Evolutionary conservation across 2,329 filamentous ascomycete genomes (phyloP).

Genomic region (Cladorrhinum sp.): DNA sequence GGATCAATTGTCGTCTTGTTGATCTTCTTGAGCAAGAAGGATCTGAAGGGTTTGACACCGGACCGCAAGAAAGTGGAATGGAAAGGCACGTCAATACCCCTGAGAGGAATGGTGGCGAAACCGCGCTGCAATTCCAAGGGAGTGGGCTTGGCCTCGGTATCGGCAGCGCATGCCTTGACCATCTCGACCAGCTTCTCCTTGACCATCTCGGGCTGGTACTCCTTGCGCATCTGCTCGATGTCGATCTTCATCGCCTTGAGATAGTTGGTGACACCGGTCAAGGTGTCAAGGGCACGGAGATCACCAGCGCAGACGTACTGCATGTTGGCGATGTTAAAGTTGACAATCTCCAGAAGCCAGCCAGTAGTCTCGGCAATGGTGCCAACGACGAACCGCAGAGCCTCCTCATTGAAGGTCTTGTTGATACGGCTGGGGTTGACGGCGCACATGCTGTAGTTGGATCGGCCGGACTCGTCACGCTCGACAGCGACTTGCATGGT

Average conservation of each 20-base stretch:
- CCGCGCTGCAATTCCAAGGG: constrained; percentile 90
- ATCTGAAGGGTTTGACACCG: constrained; percentile 98
- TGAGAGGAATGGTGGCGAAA: constrained; percentile 93
- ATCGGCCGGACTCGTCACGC: constrained; percentile 86
- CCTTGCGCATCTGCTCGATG: constrained; percentile 87
- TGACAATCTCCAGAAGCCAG: constrained; percentile 98
- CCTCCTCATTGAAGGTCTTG: constrained; percentile 98
- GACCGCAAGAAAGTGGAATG: constrained; percentile 97
- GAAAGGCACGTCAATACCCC: constrained; percentile 98
- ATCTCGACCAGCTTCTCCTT: constrained; percentile 88
- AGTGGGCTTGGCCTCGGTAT: constrained; percentile 82
- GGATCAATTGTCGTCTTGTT: constrained; percentile 99
- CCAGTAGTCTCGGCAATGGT: constrained; percentile 90
- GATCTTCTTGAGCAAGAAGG: constrained; percentile 99
- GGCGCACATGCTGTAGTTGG: constrained; percentile 99
- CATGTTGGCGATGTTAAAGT: constrained; percentile 81
- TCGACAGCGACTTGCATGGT: constrained; percentile 99
- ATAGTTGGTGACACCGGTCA: constrained; percentile 84
- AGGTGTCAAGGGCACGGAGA: constrained; percentile 66
- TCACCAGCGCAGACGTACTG: constrained; percentile 72
- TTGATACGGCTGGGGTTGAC: constrained; percentile 98
- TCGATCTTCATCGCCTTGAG: constrained; percentile 97
- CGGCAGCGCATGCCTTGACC: constrained; percentile 81
- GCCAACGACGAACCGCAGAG: constrained; percentile 92
- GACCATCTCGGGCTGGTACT: constrained; percentile 82